Conservation (phyloP, 495 filamentous ascomycete species). For the Penicillium chermesinum region DNA sequence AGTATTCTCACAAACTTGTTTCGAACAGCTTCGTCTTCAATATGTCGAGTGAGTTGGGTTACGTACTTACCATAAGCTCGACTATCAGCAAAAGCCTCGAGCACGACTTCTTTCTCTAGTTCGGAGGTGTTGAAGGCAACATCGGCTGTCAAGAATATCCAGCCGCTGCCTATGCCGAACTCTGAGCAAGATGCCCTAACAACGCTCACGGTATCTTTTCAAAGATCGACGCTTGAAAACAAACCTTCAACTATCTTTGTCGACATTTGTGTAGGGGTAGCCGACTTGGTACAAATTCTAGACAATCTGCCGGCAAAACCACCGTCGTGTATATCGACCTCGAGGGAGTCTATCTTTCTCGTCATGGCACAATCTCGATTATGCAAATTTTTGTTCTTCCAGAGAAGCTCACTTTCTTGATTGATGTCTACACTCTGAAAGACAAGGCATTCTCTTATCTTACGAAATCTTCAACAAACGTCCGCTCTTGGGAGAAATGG, state of each 20-base stretch:
- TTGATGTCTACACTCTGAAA: constrained; percentile 48
- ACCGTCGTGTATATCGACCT: constrained; percentile 37
- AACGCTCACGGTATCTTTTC: too few relatives aligned
- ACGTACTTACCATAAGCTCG: too few relatives aligned
- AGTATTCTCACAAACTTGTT: too few relatives aligned
- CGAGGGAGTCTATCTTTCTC: constrained; percentile 47
- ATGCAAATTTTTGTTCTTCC: constrained; percentile 34
- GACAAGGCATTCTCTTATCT: constrained; percentile 36
- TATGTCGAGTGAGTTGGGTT: too few relatives aligned
- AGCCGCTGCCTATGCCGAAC: too few relatives aligned
- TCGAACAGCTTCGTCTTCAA: too few relatives aligned
- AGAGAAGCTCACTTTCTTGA: constrained; percentile 27
- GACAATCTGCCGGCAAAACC: background rate
- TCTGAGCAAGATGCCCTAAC: too few relatives aligned
- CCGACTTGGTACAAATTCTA: background rate
- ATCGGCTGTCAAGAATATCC: too few relatives aligned
- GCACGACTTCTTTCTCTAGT: too few relatives aligned
- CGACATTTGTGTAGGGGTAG: background rate
- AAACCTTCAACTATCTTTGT: background rate
- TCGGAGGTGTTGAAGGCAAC: too few relatives aligned
- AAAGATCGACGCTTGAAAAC: too few relatives aligned
- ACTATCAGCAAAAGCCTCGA: too few relatives aligned
- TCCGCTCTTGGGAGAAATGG: constrained; percentile 38
- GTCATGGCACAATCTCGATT: constrained; percentile 48
- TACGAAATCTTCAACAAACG: constrained; percentile 46